Evolutionary conservation across 176 grass and related monocot genomes (phyloP).

Genomic region (Typha latifolia): DNA sequence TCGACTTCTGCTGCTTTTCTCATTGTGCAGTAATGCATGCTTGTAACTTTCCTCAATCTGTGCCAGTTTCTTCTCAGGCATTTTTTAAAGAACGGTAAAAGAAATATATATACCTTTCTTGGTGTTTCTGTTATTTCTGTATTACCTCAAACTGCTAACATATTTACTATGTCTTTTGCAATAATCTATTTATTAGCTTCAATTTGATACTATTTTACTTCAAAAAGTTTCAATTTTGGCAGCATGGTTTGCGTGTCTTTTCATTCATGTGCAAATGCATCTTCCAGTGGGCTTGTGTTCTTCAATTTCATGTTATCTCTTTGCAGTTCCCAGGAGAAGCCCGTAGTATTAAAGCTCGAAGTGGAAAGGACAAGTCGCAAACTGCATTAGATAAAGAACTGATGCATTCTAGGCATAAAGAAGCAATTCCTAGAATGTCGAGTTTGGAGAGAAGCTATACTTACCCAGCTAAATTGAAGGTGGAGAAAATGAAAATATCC

Average conservation of each 20-base stretch:
- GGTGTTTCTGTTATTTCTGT: too few relatives aligned
- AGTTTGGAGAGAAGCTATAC: constrained; percentile 11
- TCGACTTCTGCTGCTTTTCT: too few relatives aligned
- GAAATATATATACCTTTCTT: too few relatives aligned
- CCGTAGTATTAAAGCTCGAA: constrained; percentile 21
- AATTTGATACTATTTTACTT: too few relatives aligned
- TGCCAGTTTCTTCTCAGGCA: too few relatives aligned
- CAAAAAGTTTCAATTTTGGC: neutral
- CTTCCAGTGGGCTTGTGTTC: constrained; percentile 23
- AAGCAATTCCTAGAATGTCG: neutral
- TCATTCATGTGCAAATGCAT: constrained; percentile 7
- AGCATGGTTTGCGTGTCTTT: constrained; percentile 7
- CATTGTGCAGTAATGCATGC: too few relatives aligned
- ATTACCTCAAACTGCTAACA: too few relatives aligned
- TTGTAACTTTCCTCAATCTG: too few relatives aligned
- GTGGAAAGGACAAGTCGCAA: constrained; percentile 15
- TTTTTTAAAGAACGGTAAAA: too few relatives aligned
- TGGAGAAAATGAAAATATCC: constrained; percentile 6
- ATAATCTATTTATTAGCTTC: too few relatives aligned
- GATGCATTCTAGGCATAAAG: constrained; percentile 16
- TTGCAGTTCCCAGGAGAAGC: constrained; percentile 46
- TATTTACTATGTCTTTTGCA: too few relatives aligned
- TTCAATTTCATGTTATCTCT: constrained; percentile 31
- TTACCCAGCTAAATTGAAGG: constrained; percentile 14
- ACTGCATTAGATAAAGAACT: constrained; percentile 20